Evolutionary conservation across 2,329 filamentous ascomycete species (phyloP).

Genomic region (Trichophyton schoenleinii): DNA sequence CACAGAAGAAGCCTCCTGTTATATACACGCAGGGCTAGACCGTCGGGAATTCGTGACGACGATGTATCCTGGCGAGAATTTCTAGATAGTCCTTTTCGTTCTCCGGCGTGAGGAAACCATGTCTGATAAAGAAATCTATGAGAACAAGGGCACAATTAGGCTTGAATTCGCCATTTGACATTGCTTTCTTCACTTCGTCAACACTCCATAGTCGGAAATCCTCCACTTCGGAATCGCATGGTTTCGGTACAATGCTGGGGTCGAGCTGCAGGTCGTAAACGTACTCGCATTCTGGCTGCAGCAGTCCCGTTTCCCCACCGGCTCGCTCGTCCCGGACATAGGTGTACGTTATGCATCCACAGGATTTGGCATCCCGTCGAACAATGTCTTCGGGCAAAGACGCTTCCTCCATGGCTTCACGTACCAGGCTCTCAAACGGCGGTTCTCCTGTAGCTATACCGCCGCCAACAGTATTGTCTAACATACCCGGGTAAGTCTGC

Average conservation of each 20-base stretch:
- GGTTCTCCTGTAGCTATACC: conserved; percentile 70
- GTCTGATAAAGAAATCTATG: conserved; percentile 80
- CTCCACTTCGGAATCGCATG: conserved; percentile 81
- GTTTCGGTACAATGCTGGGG: conserved; percentile 53
- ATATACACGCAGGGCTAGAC: not conserved
- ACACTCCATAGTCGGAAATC: conserved; percentile 67
- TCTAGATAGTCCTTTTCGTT: conserved; percentile 69
- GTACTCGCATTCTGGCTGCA: conserved; percentile 87
- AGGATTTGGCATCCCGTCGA: conserved; percentile 43
- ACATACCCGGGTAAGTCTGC: conserved; percentile 76
- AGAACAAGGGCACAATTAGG: conserved; percentile 78
- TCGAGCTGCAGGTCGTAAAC: conserved; percentile 78
- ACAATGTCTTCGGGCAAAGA: conserved; percentile 60
- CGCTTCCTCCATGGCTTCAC: conserved; percentile 84
- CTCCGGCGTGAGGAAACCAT: conserved; percentile 63
- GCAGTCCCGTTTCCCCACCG: conserved; percentile 65
- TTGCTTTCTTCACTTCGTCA: conserved; percentile 57
- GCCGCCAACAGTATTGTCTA: conserved; percentile 89
- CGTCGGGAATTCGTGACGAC: conserved; percentile 67
- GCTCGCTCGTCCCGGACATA: conserved; percentile 63
- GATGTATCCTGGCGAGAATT: conserved; percentile 63
- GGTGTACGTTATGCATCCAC: conserved; percentile 70
- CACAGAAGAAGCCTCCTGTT: not conserved
- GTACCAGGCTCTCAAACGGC: conserved; percentile 67
- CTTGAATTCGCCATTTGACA: conserved; percentile 71